Base-by-base conservation (phyloP, 1,284 basidiomycete genomes). In the Apiotrichum montevideense region DNA sequence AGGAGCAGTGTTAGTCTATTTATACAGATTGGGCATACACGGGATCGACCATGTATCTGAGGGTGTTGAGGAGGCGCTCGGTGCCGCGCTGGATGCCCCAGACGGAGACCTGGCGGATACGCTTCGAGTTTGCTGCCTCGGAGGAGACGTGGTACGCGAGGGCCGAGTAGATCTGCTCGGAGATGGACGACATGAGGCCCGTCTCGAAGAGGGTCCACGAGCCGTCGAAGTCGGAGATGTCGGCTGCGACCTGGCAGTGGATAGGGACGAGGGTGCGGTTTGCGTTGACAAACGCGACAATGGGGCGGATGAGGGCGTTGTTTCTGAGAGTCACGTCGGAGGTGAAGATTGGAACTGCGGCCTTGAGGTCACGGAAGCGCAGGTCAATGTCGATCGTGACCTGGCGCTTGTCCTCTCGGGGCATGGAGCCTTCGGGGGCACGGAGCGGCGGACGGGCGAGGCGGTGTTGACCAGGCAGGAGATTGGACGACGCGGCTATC, bases 211-310 rank as follows among this genome's bases (percentile, higher is more conserved):
- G 65, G 51, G 88, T 94, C 90, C 89, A 94, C 39, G 88, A 82
- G 5, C 90, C 90, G 71, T 93, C 87, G 69, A 93, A 94, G 57
- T 92, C 87, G 52, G 74, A 78, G 54, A 94, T 76, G 60, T 87
- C 83, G 66, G 91, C 87, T 33, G 87, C 83, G 4, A 95, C 85
- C 56, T 86, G 83, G 71, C 90, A 95, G 63, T 87, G 88, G 55
- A 97, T 92, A 9, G 93, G 93, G 3, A 97, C 84, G 62, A 97
- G 77, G 0, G 94, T 97, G 60, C 87, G 84, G 72, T 97, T 94
- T 1, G 88, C 87, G 72, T 96, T 96, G 84, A 99, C 96, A 72
- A 99, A 99, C 0, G 93, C 94, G 5, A 98, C 96, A 62, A 99
- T 98, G 4, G 96, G 95, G 57, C 96, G 79, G 44, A 97, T 88